Evolutionary conservation across 768 basidiomycete genomes (phyloP), one percentile per base, ranked within the genome.

Genomic region (Dictyophora rubrovolvata): DNA sequence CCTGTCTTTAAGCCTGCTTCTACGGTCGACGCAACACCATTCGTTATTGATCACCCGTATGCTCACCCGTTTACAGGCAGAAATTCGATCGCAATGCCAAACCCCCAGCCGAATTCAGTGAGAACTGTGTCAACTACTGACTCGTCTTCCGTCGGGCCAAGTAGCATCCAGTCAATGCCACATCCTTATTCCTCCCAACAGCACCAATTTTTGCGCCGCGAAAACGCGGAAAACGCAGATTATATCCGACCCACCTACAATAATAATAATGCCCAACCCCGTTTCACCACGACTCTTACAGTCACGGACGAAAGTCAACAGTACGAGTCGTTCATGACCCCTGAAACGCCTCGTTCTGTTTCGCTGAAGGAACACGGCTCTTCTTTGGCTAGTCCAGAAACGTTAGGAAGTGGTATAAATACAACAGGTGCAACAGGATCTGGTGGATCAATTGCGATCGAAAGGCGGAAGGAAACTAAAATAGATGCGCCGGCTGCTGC

Each of bases 321-420:
- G 42, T 59, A 59, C 50, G 57, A 59, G 20, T 59, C 57, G 2
- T 59, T 59, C 49, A 50, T 59, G 57, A 50, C 33, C 17, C 57
- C 57, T 23, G 46, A 56, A n/a, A 11, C 46, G 12, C 57, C 34
- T 42, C 42, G 42, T 42, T 42, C 42, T 12, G 14, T 42, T 42
- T 5, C 42, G n/a, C 10, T 12, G 14, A 42, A 42, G n/a, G 42
- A 42, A 42, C n/a, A 14, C 2, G n/a, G 42, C 42, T n/a, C n/a
- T 42, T 42, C 42, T n/a, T n/a, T 42, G 4, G 3, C 42, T 42
- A 4, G 14, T 42, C 42, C 42, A 42, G 42, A 42, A 14, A 42
- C 42, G 42, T 4, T 42, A 42, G 42, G n/a, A 42, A 42, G 42
- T 42, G 42, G 42, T 14, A 12, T 42, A 14, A 42, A 42, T n/a